Conservation (phyloP, 495 filamentous ascomycete genomes). For the Xylaria curta region DNA sequence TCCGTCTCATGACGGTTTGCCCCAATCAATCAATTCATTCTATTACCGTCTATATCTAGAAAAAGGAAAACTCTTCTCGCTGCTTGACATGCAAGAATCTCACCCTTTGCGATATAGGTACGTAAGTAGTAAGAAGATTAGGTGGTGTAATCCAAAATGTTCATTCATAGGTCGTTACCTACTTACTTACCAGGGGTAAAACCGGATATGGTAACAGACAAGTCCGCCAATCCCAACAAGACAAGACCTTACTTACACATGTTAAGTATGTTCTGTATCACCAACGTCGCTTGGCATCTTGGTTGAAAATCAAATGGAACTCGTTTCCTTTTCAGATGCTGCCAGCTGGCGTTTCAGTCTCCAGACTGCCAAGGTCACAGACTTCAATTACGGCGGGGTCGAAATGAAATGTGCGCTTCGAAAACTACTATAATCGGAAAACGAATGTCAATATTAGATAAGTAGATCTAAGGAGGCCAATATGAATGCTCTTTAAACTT, state of each 20-base stretch:
- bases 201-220: slow-evolving; percentile 5
- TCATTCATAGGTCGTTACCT: background rate
- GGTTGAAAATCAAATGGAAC: background rate
- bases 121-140: background rate
- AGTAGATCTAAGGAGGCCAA: background rate
- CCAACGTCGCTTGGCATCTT: background rate
- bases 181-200: background rate
- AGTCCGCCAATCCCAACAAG: background rate
- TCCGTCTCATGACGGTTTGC: background rate
- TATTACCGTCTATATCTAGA: background rate
- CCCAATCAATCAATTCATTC: background rate
- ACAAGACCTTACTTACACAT: background rate
- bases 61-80: background rate
- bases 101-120: background rate
- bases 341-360: background rate
- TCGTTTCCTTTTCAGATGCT: background rate
- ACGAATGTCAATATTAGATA: background rate
- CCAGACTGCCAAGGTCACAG: background rate
- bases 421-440: background rate
- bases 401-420: background rate
- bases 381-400: background rate
- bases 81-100: background rate
- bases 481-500: background rate
- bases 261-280: background rate
- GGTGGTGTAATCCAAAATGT: background rate